These are phyloP conservation scores for Calonectria ilicicola DNA, from an alignment of 2,329 filamentous ascomycete genomes.

Conservation along the genomic window DNA sequence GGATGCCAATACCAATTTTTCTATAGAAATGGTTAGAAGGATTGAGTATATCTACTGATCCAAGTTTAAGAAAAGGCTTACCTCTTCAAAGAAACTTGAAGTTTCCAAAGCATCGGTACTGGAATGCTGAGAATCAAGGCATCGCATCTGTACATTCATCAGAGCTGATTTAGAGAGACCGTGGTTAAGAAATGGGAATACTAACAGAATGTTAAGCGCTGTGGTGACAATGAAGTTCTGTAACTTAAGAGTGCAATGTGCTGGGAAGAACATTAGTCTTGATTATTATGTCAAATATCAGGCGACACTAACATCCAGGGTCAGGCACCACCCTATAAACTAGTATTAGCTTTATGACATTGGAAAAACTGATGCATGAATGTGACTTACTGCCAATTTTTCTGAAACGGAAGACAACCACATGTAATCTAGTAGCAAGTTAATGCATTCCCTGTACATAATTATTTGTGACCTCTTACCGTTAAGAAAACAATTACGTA, in stretches of 20 bases:
- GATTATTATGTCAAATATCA: background rate
- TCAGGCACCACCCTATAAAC: slow-evolving; percentile 29
- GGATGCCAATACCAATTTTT: slow-evolving; percentile 40
- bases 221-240: slow-evolving; percentile 37
- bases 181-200: background rate
- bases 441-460: background rate
- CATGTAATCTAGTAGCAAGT: slow-evolving; percentile 26
- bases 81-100: slow-evolving; percentile 36
- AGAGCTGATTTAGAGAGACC: background rate
- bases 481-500: slow-evolving; percentile 36
- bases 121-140: slow-evolving; percentile 33
- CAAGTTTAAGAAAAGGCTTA: background rate
- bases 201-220: slow-evolving; percentile 37
- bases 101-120: slow-evolving; percentile 36
- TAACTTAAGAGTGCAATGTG: slow-evolving; percentile 26
- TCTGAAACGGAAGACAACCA: slow-evolving; percentile 33
- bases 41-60: too few species aligned
- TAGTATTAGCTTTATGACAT: background rate
- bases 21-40: slow-evolving; percentile 1
- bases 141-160: slow-evolving; percentile 21
- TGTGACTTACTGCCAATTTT: slow-evolving; percentile 40
- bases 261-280: background rate
- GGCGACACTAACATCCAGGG: slow-evolving; percentile 25
- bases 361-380: background rate
- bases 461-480: slow-evolving; percentile 5